phyloP scores from a whole-genome alignment of 495 filamentous ascomycete genomes.

The Chaetomium cochliodes region DNA sequence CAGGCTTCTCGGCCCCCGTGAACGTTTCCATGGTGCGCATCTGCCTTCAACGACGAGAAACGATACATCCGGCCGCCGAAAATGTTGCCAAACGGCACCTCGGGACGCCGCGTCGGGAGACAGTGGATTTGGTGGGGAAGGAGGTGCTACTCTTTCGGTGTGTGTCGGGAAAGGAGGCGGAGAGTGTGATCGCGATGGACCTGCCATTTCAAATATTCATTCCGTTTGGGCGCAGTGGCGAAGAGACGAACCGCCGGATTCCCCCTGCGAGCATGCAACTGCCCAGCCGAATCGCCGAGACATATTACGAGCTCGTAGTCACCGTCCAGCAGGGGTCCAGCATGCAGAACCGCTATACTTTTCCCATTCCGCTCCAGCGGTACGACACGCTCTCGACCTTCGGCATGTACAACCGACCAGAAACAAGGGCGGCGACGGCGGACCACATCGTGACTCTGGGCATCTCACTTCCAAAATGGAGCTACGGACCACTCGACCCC shows the following conservation, averaged over 20 bases:
- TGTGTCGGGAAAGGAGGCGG: slow-evolving; percentile 74
- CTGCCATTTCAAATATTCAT: slow-evolving; percentile 96
- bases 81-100: slow-evolving; percentile 89
- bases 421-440: slow-evolving; percentile 75
- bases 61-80: slow-evolving; percentile 93
- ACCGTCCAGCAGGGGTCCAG: slow-evolving; percentile 86
- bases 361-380: slow-evolving; percentile 84
- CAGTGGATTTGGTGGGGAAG: slow-evolving; percentile 88
- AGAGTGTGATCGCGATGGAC: slow-evolving; percentile 94
- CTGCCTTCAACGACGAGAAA: slow-evolving; percentile 87
- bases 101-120: slow-evolving; percentile 87
- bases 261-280: slow-evolving; percentile 91
- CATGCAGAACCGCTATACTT: slow-evolving; percentile 83
- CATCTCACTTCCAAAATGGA: slow-evolving; percentile 91
- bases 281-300: slow-evolving; percentile 88
- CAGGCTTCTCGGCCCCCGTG: slow-evolving; percentile 83
- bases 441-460: slow-evolving; percentile 91
- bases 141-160: slow-evolving; percentile 92
- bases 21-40: slow-evolving; percentile 91
- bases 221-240: slow-evolving; percentile 84
- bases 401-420: slow-evolving; percentile 98
- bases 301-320: slow-evolving; percentile 94
- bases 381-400: slow-evolving; percentile 98
- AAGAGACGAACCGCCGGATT: slow-evolving; percentile 82
- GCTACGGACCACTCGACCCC: slow-evolving; percentile 91